Conservation (phyloP, 345 rosid genomes). For the Ceriops tagal region DNA sequence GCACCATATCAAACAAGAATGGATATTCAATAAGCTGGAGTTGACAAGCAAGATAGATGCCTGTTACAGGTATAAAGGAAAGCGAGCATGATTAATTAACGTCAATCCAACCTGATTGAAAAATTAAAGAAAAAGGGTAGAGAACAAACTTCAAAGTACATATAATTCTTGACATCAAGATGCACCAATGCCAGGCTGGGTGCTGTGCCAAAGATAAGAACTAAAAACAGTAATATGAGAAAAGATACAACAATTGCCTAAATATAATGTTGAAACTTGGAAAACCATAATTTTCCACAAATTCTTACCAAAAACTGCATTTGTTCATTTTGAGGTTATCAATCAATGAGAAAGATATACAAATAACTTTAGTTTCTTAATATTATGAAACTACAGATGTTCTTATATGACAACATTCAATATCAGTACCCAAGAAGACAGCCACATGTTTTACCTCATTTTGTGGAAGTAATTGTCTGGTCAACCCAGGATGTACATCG, state of each 20-base stretch:
- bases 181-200: not conserved
- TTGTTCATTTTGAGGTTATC: not conserved
- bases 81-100: conserved; percentile 4
- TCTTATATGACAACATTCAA: not conserved
- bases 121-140: not conserved
- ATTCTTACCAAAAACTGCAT: not conserved
- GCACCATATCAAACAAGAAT: not conserved
- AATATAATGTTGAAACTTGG: not conserved
- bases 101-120: not conserved
- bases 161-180: not conserved
- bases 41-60: not conserved
- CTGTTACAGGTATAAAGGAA: not conserved
- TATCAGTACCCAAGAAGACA: not conserved
- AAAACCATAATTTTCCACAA: not conserved
- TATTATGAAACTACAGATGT: not conserved
- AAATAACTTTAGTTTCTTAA: not conserved
- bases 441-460: conserved; percentile 48
- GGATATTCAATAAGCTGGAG: not conserved
- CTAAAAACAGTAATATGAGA: not conserved
- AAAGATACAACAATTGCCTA: not conserved
- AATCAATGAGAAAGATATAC: not conserved
- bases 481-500: conserved; percentile 33
- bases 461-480: conserved; percentile 32
- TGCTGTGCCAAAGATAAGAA: not conserved
- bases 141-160: not conserved